Evolutionary conservation across 129 eudicot species (phyloP).

Genomic region (Pittosporum tobira): DNA sequence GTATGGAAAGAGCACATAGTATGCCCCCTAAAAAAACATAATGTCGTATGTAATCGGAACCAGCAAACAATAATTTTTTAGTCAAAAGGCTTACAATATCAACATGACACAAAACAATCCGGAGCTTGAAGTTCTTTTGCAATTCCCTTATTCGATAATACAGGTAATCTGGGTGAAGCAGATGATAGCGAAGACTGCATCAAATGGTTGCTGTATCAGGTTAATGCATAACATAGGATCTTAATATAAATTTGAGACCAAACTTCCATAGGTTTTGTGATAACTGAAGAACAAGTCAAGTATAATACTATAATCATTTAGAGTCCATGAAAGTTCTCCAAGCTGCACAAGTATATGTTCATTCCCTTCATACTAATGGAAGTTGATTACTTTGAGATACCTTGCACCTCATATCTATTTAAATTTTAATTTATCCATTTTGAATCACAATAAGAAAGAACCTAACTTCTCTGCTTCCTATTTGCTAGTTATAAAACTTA

Average conservation of each 20-base stretch:
- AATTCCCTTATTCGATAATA: conserved; percentile 85
- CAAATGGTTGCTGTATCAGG: conserved; percentile 1
- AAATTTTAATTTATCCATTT: too few species aligned
- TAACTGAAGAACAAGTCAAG: background rate
- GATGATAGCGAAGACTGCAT: conserved; percentile 86
- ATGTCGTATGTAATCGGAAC: background rate
- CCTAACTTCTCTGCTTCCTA: too few species aligned
- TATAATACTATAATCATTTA: background rate
- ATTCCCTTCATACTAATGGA: too few species aligned
- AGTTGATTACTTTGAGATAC: too few species aligned
- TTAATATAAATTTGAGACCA: background rate
- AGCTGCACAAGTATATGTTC: background rate
- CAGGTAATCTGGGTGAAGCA: conserved; percentile 97
- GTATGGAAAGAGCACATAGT: background rate
- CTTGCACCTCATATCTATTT: too few species aligned
- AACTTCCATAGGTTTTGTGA: background rate
- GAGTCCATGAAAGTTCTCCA: background rate
- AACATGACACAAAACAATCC: conserved; percentile 87
- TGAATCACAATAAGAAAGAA: too few species aligned
- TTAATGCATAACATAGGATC: conserved; percentile 2
- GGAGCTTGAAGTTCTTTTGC: conserved; percentile 80
- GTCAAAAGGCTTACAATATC: conserved; percentile 65
- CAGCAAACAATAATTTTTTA: background rate
- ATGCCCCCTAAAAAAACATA: background rate
- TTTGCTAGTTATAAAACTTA: too few species aligned